Evolutionary conservation across 176 grass and related monocot genomes (phyloP).

Genomic region (Secale cereale): DNA sequence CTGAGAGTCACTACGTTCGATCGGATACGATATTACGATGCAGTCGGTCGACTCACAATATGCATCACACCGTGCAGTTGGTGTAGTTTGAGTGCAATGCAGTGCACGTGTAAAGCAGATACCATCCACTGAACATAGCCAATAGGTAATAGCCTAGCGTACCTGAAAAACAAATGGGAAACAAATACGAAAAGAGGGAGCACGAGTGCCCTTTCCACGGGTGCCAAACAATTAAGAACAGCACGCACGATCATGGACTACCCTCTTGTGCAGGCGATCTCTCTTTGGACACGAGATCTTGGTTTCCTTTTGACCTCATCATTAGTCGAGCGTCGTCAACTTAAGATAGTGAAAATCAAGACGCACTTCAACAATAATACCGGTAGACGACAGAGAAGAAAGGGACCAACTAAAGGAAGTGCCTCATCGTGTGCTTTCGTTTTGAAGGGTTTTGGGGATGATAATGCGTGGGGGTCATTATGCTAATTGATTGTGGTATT

Average conservation of each 20-base stretch:
- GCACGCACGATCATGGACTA: background rate
- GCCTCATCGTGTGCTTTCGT: background rate
- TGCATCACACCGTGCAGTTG: background rate
- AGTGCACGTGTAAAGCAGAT: constrained; percentile 20
- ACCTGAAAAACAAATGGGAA: background rate
- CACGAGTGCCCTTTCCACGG: constrained; percentile 4
- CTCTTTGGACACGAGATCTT: background rate
- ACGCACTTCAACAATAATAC: background rate
- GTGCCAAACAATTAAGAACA: constrained; percentile 4
- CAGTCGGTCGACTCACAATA: background rate
- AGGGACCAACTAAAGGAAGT: background rate
- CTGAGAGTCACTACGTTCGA: background rate
- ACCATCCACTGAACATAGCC: background rate
- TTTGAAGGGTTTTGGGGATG: background rate
- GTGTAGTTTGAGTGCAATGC: background rate
- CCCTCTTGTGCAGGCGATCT: background rate
- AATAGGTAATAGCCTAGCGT: background rate
- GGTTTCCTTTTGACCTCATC: background rate
- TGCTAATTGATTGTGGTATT: background rate
- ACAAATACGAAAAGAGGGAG: background rate
- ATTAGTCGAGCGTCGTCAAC: background rate
- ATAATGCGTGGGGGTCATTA: background rate
- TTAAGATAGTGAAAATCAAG: constrained; percentile 7
- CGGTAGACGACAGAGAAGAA: background rate
- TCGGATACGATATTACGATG: no score